These are phyloP conservation scores for Globisporangium irregulare DNA, from an alignment of 352 stramenopile species.

Conservation along the genomic window DNA sequence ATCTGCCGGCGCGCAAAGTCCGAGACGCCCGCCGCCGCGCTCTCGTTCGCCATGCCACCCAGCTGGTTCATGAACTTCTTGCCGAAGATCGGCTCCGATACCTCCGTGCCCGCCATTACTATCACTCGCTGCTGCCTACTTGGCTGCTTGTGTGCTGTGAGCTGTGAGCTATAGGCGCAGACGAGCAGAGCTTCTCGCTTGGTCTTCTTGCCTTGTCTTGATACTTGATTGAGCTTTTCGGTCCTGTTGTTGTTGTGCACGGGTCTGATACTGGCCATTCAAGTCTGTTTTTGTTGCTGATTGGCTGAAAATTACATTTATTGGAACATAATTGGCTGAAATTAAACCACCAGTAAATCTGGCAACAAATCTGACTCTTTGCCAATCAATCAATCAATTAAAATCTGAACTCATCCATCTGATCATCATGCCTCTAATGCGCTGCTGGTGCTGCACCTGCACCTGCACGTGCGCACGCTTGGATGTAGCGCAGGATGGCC, in stretches of 20 bases:
- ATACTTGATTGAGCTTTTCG: neutral
- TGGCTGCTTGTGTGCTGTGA: neutral
- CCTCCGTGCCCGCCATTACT: slow-evolving; percentile 4
- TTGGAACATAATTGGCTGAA: too few species aligned
- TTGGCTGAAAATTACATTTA: neutral
- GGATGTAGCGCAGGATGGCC: slow-evolving; percentile 41
- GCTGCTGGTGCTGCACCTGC: neutral
- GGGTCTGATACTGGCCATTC: slow-evolving; percentile 1
- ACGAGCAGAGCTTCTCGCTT: neutral
- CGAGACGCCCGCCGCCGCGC: slow-evolving; percentile 58
- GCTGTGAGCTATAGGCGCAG: neutral
- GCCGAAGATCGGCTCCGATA: slow-evolving; percentile 63
- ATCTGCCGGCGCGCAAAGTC: slow-evolving; percentile 86
- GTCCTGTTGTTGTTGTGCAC: neutral
- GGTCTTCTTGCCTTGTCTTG: neutral
- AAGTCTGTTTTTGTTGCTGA: neutral
- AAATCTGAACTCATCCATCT: neutral
- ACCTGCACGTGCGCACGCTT: slow-evolving; percentile 3
- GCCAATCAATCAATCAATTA: neutral
- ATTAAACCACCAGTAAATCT: too few species aligned
- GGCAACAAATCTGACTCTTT: too few species aligned
- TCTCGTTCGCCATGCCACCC: slow-evolving; percentile 80
- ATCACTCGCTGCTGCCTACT: neutral
- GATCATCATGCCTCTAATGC: neutral
- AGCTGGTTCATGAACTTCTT: slow-evolving; percentile 83